Base-by-base conservation (phyloP, 371 early-diverging fungal species). In the Phascolomyces articulosus region DNA sequence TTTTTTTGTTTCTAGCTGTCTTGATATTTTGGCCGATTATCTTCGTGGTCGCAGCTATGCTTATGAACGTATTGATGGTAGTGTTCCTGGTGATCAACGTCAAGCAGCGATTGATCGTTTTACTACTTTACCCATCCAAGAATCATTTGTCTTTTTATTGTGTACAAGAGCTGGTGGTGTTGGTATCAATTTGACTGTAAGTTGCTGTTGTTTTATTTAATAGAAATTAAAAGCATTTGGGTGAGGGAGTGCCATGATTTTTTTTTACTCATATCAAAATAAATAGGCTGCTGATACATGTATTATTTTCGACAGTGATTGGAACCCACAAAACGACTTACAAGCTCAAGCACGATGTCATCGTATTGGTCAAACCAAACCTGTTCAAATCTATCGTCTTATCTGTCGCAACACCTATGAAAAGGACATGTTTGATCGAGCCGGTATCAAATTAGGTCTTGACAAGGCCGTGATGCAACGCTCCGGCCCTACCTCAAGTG, bases 51-150 rank as follows among this genome's bases (percentile, higher is more conserved):
- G 90, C 18, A 78, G 74, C 7, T 96, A 93, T 74, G 81, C 82
- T 34, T 93, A 88, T 75, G 96, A 96, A 72, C 88, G 96, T 41
- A 97, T 97, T 63, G 97, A 97, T 71, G 99, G 95, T 23, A 85
- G 88, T 62, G 84, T 93, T 27, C 88, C 95, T 29, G 93, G 94
- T 34, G 97, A 96, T 47, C 81, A 90, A 64, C 86, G 99, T 20
- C 98, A 98, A 73, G 94, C 95, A n/a, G 91, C 96, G 8, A 97
- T 99, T 73, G 97, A 97, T 77, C 87, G 96, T 26, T 99, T 97
- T 75, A 91, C 91, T 18, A 90, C 88, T 2, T 69, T 81, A 27
- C 87, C 87, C 0, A 86, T 87, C 59, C 76, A 86, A 21, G 87
- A 93, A 54, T 82, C 87, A 2, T 97, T 96, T 81, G 91, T 94